Base-by-base conservation (phyloP, 352 stramenopile species). In the Phytophthora tubulina region DNA sequence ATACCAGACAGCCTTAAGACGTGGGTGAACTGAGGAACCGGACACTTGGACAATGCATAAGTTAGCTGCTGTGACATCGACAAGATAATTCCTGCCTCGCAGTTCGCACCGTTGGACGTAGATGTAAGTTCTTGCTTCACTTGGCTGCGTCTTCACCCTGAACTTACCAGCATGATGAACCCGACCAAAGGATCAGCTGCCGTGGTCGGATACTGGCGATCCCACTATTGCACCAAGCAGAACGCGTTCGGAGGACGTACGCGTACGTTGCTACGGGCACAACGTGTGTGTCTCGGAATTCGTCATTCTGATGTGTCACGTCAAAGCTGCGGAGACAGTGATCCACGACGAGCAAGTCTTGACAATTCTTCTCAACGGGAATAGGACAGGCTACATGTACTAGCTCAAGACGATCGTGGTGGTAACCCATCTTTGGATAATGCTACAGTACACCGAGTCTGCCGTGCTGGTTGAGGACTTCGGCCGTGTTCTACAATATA, bases 261-360 rank as follows among this genome's bases (percentile, higher is more conserved):
- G 30, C 11, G 56, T 63, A 46, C 31, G 10, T 9, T 45, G 45
- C 45, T 32, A 3, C 30, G 42, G 55, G 55, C 27, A 39, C 5
- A 44, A 30, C 21, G 52, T 33, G 10, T 54, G 56, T 42, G 56
- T 30, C 13, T 48, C 33, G 9, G 21, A 41, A 17, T 46, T 55
- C 32, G 4, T 55, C 31, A 45, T 31, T 44, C 31, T 65, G 57
- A 65, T 65, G 30, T 31, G 57, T 54, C 57, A 6, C 15, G 44
- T 55, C 32, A n/a, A 30, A 14, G 30, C 21, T 39, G 44, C 13
- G 9, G 13, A 21, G 41, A 46, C 11, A 45, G 39, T 45, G 39
- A n/a, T n/a, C 39, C 39, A 14, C 39, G 11, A 45, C 21, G 39
- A 14, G 9, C 6, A 21, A n/a, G 41, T 46, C 5, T 46, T 46